These are phyloP conservation scores for Mallotus japonicus DNA, from an alignment of 441 rosid genomes.

Conservation along the genomic window DNA sequence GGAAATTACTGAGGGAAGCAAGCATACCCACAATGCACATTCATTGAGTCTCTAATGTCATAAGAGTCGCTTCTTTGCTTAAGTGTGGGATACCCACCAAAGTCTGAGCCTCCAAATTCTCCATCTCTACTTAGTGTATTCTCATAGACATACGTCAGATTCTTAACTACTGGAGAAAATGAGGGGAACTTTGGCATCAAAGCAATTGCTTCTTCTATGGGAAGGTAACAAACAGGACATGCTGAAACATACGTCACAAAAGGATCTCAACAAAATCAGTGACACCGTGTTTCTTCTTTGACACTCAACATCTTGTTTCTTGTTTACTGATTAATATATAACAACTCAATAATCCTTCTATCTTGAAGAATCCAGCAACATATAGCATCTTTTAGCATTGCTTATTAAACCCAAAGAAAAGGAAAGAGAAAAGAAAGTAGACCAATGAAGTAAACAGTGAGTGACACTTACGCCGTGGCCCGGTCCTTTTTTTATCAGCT, in stretches of 20 bases:
- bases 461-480: conserved; percentile 74
- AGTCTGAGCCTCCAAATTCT: conserved; percentile 84
- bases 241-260: conserved; percentile 48
- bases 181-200: conserved; percentile 76
- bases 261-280: conserved; percentile 34
- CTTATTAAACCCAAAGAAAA: conserved; percentile 12
- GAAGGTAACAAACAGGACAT: conserved; percentile 91
- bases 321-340: not conserved
- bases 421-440: not conserved
- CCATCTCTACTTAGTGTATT: conserved; percentile 47
- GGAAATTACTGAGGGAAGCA: conserved; percentile 8
- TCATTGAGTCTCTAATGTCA: conserved; percentile 73
- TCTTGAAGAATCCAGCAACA: conserved; percentile 4
- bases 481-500: conserved; percentile 80
- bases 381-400: not conserved
- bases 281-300: no score
- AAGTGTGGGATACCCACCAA: conserved; percentile 85
- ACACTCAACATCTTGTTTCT: conserved; percentile 4
- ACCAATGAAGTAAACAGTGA: not conserved
- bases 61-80: conserved; percentile 68
- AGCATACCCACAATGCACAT: conserved; percentile 79
- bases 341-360: conserved; percentile 16
- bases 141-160: conserved; percentile 62
- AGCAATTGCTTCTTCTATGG: conserved; percentile 73
- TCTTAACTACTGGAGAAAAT: conserved; percentile 60